Evolutionary conservation across 768 basidiomycete genomes (phyloP).

Genomic region (Boletus bicolor): DNA sequence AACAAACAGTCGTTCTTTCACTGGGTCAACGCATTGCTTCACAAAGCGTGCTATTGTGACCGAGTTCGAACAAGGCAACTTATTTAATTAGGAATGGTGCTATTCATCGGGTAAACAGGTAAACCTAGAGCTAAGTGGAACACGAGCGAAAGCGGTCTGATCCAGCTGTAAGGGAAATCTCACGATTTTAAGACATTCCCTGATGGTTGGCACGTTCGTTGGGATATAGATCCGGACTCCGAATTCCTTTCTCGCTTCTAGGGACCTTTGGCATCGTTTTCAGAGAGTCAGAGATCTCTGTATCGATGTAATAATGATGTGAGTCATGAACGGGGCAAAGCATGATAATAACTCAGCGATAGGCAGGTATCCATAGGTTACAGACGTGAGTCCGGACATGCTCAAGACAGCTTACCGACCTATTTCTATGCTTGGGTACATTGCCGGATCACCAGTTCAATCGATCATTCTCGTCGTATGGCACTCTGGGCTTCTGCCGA

Average conservation of each 20-base stretch:
- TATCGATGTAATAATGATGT: neutral
- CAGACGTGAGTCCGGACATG: neutral
- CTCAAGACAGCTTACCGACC: neutral
- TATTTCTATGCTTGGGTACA: neutral
- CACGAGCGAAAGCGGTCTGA: too few relatives aligned
- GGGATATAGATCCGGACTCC: neutral
- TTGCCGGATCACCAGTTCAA: neutral
- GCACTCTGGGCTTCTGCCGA: neutral
- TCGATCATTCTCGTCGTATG: slow-evolving; percentile 6
- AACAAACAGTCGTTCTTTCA: too few relatives aligned
- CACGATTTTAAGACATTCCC: neutral
- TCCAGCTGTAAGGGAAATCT: neutral
- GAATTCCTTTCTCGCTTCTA: too few relatives aligned
- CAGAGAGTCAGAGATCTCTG: neutral
- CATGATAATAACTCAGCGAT: neutral
- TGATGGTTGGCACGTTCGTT: slow-evolving; percentile 8
- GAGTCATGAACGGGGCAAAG: neutral
- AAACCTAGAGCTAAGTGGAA: too few relatives aligned
- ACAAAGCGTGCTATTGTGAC: too few relatives aligned
- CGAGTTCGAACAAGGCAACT: too few relatives aligned
- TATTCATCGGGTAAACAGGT: too few relatives aligned
- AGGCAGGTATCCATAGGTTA: neutral
- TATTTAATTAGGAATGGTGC: too few relatives aligned
- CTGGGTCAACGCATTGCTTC: too few relatives aligned
- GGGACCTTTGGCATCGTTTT: neutral